Conservation (phyloP, 805 yeast genomes). For the Pichia sporocuriosa region DNA sequence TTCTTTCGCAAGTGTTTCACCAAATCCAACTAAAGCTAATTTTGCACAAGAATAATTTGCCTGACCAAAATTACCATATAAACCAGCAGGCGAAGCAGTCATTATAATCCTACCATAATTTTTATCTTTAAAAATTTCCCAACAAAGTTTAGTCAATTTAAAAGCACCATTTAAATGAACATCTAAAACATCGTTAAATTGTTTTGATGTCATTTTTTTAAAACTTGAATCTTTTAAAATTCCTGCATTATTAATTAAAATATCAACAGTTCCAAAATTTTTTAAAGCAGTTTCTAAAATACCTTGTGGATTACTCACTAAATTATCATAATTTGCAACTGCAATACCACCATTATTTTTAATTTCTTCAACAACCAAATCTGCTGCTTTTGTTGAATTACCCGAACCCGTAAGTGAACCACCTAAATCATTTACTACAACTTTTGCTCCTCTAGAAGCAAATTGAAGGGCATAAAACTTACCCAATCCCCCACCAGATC, state of each 20-base stretch:
- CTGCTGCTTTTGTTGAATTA: conserved; percentile 70
- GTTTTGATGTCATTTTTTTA: conserved; percentile 77
- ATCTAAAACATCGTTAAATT: conserved; percentile 70
- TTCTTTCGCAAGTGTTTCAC: conserved; percentile 93
- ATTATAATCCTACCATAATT: conserved; percentile 82
- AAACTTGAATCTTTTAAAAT: conserved; percentile 83
- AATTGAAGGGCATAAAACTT: conserved; percentile 78
- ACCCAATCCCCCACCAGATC: conserved; percentile 98
- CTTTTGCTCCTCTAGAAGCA: conserved; percentile 89
- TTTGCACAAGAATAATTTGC: conserved; percentile 94
- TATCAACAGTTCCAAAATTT: conserved; percentile 81
- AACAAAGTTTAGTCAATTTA: conserved; percentile 79
- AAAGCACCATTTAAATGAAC: conserved; percentile 91
- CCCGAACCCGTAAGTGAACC: conserved; percentile 75
- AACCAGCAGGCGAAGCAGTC: conserved; percentile 97
- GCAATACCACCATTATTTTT: conserved; percentile 72
- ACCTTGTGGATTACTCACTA: conserved; percentile 71
- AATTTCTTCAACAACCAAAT: conserved; percentile 82
- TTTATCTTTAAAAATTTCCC: conserved; percentile 84
- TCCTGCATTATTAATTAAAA: conserved; percentile 91
- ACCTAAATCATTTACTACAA: conserved; percentile 92
- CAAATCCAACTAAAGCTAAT: conserved; percentile 80
- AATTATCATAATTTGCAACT: conserved; percentile 91
- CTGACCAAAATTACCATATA: conserved; percentile 96
- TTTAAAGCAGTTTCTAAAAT: conserved; percentile 82